Conservation (phyloP, 163 green algal species). For the Chlorella variabilis region DNA sequence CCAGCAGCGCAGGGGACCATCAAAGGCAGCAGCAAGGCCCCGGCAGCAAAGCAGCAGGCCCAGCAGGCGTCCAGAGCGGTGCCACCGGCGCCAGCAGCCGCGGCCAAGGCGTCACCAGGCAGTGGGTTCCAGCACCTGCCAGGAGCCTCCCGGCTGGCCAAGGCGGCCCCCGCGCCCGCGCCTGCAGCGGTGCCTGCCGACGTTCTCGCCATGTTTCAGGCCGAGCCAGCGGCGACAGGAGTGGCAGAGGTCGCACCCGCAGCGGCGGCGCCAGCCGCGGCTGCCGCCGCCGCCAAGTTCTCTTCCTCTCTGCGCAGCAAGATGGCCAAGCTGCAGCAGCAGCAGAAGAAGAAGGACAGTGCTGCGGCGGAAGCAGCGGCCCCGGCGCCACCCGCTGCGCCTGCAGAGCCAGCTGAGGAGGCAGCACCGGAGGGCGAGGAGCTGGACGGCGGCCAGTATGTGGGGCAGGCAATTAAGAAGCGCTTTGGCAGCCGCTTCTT, state of each 20-base stretch:
- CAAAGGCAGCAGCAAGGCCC: background rate
- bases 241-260: background rate
- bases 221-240: background rate
- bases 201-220: background rate
- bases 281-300: conserved; percentile 10
- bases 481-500: background rate
- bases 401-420: background rate
- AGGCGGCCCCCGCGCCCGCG: background rate
- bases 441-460: conserved; percentile 8
- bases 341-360: background rate
- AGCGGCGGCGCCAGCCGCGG: background rate
- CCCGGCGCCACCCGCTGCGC: background rate
- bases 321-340: conserved; percentile 15
- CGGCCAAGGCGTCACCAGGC: background rate
- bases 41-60: background rate
- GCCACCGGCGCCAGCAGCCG: background rate
- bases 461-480: conserved; percentile 4
- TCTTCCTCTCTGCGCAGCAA: background rate
- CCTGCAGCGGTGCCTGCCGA: background rate
- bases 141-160: background rate
- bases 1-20: too few species aligned
- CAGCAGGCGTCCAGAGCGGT: background rate
- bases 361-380: background rate
- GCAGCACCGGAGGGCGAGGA: background rate
- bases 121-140: background rate